A percentile compares a stretch with the other conserved stretches of the same genome.
phyloP scores from a whole-genome alignment of 2,329 filamentous ascomycete species.

The Hypoxylon sp. region DNA sequence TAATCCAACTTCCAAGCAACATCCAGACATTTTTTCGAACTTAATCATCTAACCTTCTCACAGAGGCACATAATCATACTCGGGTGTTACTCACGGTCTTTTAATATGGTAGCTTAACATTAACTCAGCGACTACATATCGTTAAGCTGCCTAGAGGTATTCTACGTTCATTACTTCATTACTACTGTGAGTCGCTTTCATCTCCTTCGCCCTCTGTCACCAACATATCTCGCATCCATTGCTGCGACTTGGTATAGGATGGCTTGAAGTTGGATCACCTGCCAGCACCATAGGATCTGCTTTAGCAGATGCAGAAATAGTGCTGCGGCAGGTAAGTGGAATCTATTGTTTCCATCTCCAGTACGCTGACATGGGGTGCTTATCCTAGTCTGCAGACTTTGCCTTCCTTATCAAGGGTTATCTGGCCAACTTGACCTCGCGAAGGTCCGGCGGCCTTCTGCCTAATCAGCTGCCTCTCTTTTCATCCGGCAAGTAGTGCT shows the following conservation, averaged over 20 bases:
- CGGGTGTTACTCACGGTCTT: not conserved
- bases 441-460: slow-evolving; percentile 1
- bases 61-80: not conserved
- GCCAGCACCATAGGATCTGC: slow-evolving; percentile 1
- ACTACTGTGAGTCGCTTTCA: slow-evolving; percentile 17
- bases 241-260: not conserved
- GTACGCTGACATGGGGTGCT: not conserved
- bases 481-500: not conserved
- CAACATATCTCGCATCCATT: not conserved
- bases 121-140: not conserved
- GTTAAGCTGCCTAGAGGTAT: not conserved
- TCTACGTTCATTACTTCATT: slow-evolving; percentile 5
- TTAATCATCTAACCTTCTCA: slow-evolving; percentile 6
- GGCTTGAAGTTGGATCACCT: not conserved
- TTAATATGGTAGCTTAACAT: slow-evolving; percentile 15
- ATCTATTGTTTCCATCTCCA: not conserved
- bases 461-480: slow-evolving; percentile 3
- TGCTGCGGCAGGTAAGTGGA: not conserved
- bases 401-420: not conserved
- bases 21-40: not conserved
- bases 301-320: slow-evolving; percentile 3
- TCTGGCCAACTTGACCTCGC: not conserved
- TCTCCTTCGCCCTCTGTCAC: not conserved
- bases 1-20: not conserved
- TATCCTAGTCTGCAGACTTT: not conserved